Evolutionary conservation across 2,329 filamentous ascomycete genomes (phyloP).

Genomic region (Cyphellophora attinorum): DNA sequence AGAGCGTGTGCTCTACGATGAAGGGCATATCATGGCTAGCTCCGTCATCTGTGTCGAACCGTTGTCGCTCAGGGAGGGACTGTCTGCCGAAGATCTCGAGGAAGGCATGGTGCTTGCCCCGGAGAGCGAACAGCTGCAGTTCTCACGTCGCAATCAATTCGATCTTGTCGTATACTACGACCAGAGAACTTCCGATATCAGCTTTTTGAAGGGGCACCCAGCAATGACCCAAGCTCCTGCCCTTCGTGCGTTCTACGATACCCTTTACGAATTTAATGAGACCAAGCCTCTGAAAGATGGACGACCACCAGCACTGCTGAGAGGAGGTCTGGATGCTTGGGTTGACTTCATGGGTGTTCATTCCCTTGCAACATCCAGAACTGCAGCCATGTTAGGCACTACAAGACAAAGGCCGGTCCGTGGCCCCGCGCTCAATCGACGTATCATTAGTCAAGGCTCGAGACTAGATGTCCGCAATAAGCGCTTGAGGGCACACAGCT

Average conservation of each 20-base stretch:
- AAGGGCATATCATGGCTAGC: conserved; percentile 77
- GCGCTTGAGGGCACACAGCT: conserved; percentile 52
- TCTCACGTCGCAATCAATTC: conserved; percentile 63
- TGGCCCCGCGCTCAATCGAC: conserved; percentile 41
- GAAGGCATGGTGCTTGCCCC: conserved; percentile 39
- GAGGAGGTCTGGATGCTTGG: conserved; percentile 82
- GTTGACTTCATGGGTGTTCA: conserved; percentile 65
- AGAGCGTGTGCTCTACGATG: conserved; percentile 67
- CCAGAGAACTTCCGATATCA: conserved; percentile 50
- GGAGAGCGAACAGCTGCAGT: conserved; percentile 58
- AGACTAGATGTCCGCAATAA: conserved; percentile 47
- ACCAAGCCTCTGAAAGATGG: conserved; percentile 58
- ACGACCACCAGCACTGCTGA: conserved; percentile 64
- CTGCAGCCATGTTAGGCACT: conserved; percentile 39
- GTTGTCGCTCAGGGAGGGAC: conserved; percentile 58
- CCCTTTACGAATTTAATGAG: conserved; percentile 74
- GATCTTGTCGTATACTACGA: conserved; percentile 91
- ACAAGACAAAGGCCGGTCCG: conserved; percentile 28
- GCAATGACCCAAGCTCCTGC: conserved; percentile 40
- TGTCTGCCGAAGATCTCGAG: conserved; percentile 54
- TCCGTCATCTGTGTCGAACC: conserved; percentile 87
- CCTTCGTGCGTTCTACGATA: conserved; percentile 66
- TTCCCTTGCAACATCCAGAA: conserved; percentile 50
- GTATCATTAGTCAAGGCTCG: conserved; percentile 40
- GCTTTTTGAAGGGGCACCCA: conserved; percentile 43